Conservation (phyloP, 257 asterid species). For the Nicotiana sylvestris region DNA sequence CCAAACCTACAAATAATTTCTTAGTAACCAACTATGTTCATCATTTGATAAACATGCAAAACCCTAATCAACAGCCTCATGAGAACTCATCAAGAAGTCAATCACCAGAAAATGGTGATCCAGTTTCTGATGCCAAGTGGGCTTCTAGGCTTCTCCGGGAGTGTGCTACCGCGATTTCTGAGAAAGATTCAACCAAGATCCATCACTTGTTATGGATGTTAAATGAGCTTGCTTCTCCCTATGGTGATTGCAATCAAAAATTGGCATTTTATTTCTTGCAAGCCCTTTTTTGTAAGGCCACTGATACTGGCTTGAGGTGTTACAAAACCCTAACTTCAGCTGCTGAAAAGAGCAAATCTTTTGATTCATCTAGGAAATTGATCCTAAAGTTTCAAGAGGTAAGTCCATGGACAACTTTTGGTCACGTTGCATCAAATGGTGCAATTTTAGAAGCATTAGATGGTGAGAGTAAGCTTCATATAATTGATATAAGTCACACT, state of each 20-base stretch:
- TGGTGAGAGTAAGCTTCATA: constrained; percentile 59
- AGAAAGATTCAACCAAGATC: constrained; percentile 59
- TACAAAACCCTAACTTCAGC: constrained; percentile 61
- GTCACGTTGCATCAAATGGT: constrained; percentile 90
- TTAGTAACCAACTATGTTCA: constrained; percentile 15
- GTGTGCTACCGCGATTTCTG: constrained; percentile 62
- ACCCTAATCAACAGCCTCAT: constrained; percentile 20
- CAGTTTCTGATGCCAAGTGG: constrained; percentile 44
- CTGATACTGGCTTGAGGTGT: constrained; percentile 60
- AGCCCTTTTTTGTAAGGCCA: constrained; percentile 72
- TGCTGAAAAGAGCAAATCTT: constrained; percentile 52
- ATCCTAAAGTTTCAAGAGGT: constrained; percentile 77
- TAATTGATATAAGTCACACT: constrained; percentile 74
- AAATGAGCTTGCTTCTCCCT: constrained; percentile 88
- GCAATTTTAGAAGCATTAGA: constrained; percentile 84
- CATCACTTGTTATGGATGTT: constrained; percentile 86
- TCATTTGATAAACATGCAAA: constrained; percentile 28
- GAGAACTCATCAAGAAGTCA: constrained; percentile 22
- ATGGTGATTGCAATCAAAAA: constrained; percentile 86
- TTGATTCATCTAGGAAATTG: constrained; percentile 53
- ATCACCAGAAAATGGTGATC: constrained; percentile 39
- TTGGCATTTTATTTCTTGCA: constrained; percentile 77
- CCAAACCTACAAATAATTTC: constrained; percentile 29
- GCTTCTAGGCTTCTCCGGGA: constrained; percentile 63
- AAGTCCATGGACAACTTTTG: constrained; percentile 97